A percentile compares a stretch with the other conserved stretches of the same genome.
phyloP scores from a whole-genome alignment of 2,329 filamentous ascomycete genomes.

The Acrodontium crateriforme region DNA sequence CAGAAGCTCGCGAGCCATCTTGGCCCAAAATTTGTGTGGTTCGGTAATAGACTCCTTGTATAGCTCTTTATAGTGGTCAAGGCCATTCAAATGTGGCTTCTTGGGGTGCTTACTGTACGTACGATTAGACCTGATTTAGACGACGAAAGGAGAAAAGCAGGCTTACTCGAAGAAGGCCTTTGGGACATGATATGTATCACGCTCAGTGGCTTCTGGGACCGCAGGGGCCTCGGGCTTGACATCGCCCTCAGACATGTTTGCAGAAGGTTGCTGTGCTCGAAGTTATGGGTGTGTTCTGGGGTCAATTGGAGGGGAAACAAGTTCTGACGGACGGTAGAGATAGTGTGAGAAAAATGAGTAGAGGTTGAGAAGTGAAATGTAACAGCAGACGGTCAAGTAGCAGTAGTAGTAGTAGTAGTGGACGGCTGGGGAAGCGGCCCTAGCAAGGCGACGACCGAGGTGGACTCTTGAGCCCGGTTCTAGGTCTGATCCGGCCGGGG shows the following conservation, averaged over 20 bases:
- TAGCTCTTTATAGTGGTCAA: slow-evolving; percentile 50
- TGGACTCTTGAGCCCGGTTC: too few relatives aligned
- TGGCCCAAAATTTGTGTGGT: slow-evolving; percentile 81
- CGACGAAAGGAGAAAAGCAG: not conserved
- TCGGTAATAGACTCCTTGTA: slow-evolving; percentile 78
- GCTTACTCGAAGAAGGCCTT: slow-evolving; percentile 36
- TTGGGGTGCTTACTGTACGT: slow-evolving; percentile 42
- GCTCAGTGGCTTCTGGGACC: slow-evolving; percentile 60
- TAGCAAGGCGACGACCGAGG: too few relatives aligned
- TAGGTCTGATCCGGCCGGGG: too few relatives aligned
- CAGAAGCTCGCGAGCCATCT: slow-evolving; percentile 73
- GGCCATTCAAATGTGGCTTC: slow-evolving; percentile 43
- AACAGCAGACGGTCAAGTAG: too few relatives aligned
- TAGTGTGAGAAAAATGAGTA: too few relatives aligned
- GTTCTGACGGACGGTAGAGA: too few relatives aligned
- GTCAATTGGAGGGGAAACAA: too few relatives aligned
- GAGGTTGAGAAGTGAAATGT: too few relatives aligned
- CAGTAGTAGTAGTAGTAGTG: too few relatives aligned
- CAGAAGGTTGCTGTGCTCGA: too few relatives aligned
- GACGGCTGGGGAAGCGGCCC: too few relatives aligned
- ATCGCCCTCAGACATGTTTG: slow-evolving; percentile 36
- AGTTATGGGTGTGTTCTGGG: too few relatives aligned
- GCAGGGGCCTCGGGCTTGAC: slow-evolving; percentile 27
- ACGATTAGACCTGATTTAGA: not conserved
- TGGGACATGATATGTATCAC: slow-evolving; percentile 56